Evolutionary conservation across 1,284 basidiomycete genomes (phyloP).

Genomic region (Ustilago cynodontis): DNA sequence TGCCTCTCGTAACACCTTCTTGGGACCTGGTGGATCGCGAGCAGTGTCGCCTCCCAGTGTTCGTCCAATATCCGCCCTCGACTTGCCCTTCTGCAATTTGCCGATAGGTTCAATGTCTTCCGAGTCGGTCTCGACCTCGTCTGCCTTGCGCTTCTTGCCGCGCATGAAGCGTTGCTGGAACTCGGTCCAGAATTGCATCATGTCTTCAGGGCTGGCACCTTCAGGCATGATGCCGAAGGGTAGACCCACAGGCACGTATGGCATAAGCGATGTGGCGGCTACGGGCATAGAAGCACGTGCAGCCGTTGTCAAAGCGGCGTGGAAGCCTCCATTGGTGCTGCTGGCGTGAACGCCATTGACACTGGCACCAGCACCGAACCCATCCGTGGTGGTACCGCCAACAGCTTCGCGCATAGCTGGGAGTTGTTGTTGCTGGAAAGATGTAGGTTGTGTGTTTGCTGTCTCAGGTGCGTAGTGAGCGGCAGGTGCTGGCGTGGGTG

Average conservation of each 20-base stretch:
- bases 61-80: conserved; percentile 68
- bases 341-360: conserved; percentile 30
- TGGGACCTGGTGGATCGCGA: conserved; percentile 73
- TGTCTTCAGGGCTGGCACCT: conserved; percentile 43
- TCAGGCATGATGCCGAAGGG: conserved; percentile 53
- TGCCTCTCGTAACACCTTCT: conserved; percentile 74
- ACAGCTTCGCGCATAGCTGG: conserved; percentile 45
- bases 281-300: conserved; percentile 9
- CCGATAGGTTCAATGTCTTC: conserved; percentile 51
- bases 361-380: conserved; percentile 22
- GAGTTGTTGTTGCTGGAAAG: conserved; percentile 26
- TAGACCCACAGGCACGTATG: conserved; percentile 35
- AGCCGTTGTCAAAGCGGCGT: conserved; percentile 10
- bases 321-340: conserved; percentile 18
- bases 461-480: conserved; percentile 25
- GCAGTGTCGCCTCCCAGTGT: conserved; percentile 80
- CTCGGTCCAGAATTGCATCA: conserved; percentile 55
- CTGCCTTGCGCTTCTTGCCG: conserved; percentile 50
- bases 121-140: conserved; percentile 23
- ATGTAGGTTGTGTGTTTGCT: conserved; percentile 2
- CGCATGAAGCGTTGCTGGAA: conserved; percentile 47
- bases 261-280: conserved; percentile 36
- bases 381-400: conserved; percentile 44
- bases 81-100: conserved; percentile 46
- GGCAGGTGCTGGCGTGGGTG: conserved; percentile 3